Conservation (phyloP, 2,329 filamentous ascomycete species). For the Fusarium sp. region DNA sequence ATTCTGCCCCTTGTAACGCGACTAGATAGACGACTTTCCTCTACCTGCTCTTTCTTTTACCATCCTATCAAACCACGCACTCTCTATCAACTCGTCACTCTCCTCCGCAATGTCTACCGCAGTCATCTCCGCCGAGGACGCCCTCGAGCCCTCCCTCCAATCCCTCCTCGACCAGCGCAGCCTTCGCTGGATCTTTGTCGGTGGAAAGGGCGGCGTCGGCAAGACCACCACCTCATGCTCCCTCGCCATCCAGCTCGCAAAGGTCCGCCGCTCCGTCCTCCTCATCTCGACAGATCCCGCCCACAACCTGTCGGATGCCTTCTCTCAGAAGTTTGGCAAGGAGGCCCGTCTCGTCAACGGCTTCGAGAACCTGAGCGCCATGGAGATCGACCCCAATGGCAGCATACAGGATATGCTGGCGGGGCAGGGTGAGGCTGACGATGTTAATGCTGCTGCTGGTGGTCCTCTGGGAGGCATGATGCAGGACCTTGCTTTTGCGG, state of each 20-base stretch:
- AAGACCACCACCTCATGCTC: slow-evolving; percentile 99
- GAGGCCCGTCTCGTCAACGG: slow-evolving; percentile 93
- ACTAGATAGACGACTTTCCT: background rate
- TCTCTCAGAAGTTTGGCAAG: slow-evolving; percentile 99
- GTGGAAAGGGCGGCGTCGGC: slow-evolving; percentile 96
- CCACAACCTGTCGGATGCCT: slow-evolving; percentile 97
- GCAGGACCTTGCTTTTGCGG: slow-evolving; percentile 96
- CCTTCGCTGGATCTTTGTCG: slow-evolving; percentile 98
- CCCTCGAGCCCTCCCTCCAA: slow-evolving; percentile 91
- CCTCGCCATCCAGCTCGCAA: slow-evolving; percentile 95
- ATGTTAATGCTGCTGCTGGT: slow-evolving; percentile 74
- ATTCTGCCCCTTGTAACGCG: slow-evolving; percentile 9
- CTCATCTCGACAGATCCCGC: slow-evolving; percentile 98
- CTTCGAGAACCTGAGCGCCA: slow-evolving; percentile 92
- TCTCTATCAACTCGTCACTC: background rate
- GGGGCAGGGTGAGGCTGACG: slow-evolving; percentile 76
- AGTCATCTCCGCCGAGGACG: slow-evolving; percentile 67
- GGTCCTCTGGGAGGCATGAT: slow-evolving; percentile 89
- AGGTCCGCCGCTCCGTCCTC: slow-evolving; percentile 92
- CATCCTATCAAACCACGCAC: background rate
- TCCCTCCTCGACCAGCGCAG: slow-evolving; percentile 94
- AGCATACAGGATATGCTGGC: slow-evolving; percentile 95
- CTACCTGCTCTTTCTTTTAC: background rate
- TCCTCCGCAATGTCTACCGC: slow-evolving; percentile 53
- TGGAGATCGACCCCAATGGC: slow-evolving; percentile 99